Base-by-base conservation (phyloP, 495 filamentous ascomycete genomes). In the Tuber aestivum region DNA sequence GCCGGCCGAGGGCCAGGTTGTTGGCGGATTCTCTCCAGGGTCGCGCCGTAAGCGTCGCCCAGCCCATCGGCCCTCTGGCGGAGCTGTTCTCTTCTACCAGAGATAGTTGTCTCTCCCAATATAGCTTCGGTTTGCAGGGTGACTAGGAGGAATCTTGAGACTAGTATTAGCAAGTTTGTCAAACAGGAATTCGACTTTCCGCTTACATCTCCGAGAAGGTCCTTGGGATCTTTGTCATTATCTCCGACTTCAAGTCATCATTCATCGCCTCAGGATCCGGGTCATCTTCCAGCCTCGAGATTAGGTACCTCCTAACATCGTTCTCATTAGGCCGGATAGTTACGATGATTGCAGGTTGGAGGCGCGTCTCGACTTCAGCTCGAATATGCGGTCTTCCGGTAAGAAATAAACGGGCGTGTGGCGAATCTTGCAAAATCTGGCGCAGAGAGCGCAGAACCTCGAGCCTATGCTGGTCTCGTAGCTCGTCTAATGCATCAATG, bases 401-500 rank as follows among this genome's bases (percentile, higher is more conserved):
- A 8, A 78, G 41, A 75, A 78, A 76, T 10, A 78, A 2, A 35
- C 75, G 72, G 8, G 56, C 44, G 4, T 70, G 48, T 18, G 56
- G 56, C 0, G 56, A 65, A 65, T 65, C 56, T 14, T 35, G 56
- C 56, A 65, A 65, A 65, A 65, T 35, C 48, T 37, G 42, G 8
- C 42, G 10, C 27, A 35, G 56, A 50, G 75, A 76, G n/a, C 70
- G 69, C 7, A 73, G 61, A 45, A 75, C 72, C 2, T 35, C 65
- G n/a, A 40, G 37, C 38, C 76, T 73, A 21, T 78, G 76, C 12
- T 75, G 35, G 35, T 61, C 72, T 23, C 71, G 41, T 35, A 45
- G 56, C 48, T 78, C 76, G 56, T 78, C 76, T 21, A 78, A 27
- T 23, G 76, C 76, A 72, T 78, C 73, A 18, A 74, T 75, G 44